Percentiles rank a stretch among this genome's conserved stretches.
Evolutionary conservation across 768 basidiomycete genomes (phyloP).

Genomic region (Leccinum barrowsii): DNA sequence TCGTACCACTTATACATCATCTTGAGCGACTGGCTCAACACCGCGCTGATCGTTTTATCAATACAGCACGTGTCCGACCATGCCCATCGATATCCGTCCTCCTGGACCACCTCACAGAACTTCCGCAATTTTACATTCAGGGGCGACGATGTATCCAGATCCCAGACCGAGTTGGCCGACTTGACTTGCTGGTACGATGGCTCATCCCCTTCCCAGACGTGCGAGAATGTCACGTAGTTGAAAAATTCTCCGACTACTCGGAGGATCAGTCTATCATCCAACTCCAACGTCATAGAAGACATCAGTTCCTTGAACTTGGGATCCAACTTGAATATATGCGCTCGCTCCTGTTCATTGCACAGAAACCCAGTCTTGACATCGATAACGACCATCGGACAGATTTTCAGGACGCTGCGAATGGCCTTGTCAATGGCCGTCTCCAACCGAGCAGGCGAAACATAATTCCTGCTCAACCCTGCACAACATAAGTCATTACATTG

Average conservation of each 20-base stretch:
- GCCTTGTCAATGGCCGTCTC: not conserved
- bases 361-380: not conserved
- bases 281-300: not conserved
- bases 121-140: not conserved
- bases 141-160: not conserved
- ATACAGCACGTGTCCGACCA: not conserved
- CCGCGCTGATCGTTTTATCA: no score
- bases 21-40: no score
- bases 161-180: not conserved
- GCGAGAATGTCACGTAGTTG: not conserved
- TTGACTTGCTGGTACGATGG: not conserved
- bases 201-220: not conserved
- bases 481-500: not conserved
- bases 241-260: not conserved
- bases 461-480: not conserved
- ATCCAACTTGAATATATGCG: not conserved
- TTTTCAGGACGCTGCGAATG: not conserved
- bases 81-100: not conserved
- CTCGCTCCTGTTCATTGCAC: not conserved
- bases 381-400: not conserved
- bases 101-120: not conserved
- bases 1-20: no score
- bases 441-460: not conserved
- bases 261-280: not conserved
- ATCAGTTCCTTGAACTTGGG: not conserved